Evolutionary conservation across 2,329 filamentous ascomycete species (phyloP).

Genomic region (Lachnellula subtilissima): DNA sequence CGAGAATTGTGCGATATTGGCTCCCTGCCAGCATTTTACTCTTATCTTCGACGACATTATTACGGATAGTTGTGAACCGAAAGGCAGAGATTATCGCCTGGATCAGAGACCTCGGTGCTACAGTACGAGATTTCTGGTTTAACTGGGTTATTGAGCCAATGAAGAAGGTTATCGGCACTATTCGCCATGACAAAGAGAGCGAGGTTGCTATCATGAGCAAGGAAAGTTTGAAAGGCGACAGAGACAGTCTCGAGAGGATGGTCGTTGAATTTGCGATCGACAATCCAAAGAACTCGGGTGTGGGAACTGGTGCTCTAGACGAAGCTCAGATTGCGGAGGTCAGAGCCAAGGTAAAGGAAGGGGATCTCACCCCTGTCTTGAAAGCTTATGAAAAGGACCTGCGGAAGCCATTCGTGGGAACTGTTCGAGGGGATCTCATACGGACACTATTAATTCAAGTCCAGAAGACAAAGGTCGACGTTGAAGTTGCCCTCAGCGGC

Average conservation of each 20-base stretch:
- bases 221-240: conserved; percentile 82
- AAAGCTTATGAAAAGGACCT: conserved; percentile 89
- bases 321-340: conserved; percentile 71
- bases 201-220: conserved; percentile 97
- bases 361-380: conserved; percentile 87
- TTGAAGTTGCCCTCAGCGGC: conserved; percentile 91
- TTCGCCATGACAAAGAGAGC: conserved; percentile 85
- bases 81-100: conserved; percentile 74
- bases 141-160: conserved; percentile 93
- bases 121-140: conserved; percentile 82
- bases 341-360: conserved; percentile 75
- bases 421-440: conserved; percentile 79
- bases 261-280: conserved; percentile 92
- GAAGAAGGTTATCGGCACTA: conserved; percentile 80
- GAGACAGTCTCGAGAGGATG: conserved; percentile 92
- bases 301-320: conserved; percentile 48
- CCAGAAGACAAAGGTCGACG: conserved; percentile 97
- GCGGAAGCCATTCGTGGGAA: conserved; percentile 73
- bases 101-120: conserved; percentile 73
- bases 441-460: conserved; percentile 91
- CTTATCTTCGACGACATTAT: conserved; percentile 80
- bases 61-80: conserved; percentile 70
- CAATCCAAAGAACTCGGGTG: conserved; percentile 58
- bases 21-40: conserved; percentile 67
- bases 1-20: conserved; percentile 79